phyloP scores from a whole-genome alignment of 2,329 filamentous ascomycete species.

The Fusarium globosum region DNA sequence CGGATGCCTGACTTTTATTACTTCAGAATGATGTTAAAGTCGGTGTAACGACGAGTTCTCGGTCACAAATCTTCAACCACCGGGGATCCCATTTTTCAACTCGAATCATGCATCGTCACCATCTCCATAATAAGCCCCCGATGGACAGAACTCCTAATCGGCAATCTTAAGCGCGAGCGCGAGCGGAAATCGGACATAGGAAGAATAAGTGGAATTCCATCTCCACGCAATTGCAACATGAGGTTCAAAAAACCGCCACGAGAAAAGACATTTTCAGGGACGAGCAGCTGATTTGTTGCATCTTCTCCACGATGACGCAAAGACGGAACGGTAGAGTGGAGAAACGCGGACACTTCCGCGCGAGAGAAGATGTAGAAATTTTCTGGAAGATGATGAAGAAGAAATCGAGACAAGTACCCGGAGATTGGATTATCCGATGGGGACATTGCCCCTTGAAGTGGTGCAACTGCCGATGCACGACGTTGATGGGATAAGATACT shows the following conservation, averaged over 20 bases:
- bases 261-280: neutral
- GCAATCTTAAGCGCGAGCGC: slow-evolving; percentile 3
- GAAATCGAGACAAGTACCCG: neutral
- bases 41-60: neutral
- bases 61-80: neutral
- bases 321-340: neutral
- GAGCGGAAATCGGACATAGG: neutral
- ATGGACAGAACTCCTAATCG: neutral
- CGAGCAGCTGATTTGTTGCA: neutral
- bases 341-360: neutral
- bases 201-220: neutral
- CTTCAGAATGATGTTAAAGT: neutral
- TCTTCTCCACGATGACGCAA: neutral
- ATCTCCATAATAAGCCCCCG: neutral
- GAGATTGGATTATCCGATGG: neutral
- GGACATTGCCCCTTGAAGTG: too few species aligned
- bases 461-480: neutral
- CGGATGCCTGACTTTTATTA: neutral
- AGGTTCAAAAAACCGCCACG: neutral
- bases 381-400: neutral
- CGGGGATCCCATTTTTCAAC: neutral
- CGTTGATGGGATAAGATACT: neutral
- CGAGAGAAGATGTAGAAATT: neutral
- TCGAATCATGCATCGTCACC: neutral
- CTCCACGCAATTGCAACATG: neutral